Percentiles rank a stretch among this genome's conserved stretches.
Conservation (phyloP, 768 basidiomycete genomes). For the Phylloporus sp. region DNA sequence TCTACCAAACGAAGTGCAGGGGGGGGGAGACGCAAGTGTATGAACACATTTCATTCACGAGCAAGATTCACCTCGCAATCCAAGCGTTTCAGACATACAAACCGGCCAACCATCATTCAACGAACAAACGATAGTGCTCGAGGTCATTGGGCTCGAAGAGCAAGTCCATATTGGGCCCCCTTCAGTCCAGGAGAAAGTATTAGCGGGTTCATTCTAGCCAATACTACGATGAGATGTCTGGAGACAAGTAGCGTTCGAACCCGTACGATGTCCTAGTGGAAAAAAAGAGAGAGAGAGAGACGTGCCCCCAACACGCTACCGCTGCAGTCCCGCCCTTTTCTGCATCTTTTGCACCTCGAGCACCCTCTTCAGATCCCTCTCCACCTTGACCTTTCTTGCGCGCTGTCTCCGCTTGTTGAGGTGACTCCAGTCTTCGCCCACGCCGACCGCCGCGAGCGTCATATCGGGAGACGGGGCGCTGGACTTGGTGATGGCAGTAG, state of each 20-base stretch:
- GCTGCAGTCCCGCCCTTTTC: not conserved
- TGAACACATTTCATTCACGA: no score
- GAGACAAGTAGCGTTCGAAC: no score
- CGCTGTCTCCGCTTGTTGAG: slow-evolving; percentile 52
- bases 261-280: no score
- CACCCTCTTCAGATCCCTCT: slow-evolving; percentile 39
- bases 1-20: no score
- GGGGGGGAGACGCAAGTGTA: no score
- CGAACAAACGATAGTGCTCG: no score
- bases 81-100: no score
- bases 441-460: slow-evolving; percentile 26
- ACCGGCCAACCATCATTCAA: no score
- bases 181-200: no score
- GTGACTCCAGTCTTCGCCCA: slow-evolving; percentile 48
- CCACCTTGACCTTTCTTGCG: slow-evolving; percentile 44
- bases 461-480: not conserved
- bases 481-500: not conserved
- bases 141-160: no score
- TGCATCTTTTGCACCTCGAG: slow-evolving; percentile 30
- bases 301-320: not conserved
- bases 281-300: not conserved
- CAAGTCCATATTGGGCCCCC: no score
- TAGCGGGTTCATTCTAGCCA: not conserved
- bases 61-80: no score
- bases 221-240: not conserved